Conservation (phyloP, 352 stramenopile species). For the Phytophthora cryptogea region DNA sequence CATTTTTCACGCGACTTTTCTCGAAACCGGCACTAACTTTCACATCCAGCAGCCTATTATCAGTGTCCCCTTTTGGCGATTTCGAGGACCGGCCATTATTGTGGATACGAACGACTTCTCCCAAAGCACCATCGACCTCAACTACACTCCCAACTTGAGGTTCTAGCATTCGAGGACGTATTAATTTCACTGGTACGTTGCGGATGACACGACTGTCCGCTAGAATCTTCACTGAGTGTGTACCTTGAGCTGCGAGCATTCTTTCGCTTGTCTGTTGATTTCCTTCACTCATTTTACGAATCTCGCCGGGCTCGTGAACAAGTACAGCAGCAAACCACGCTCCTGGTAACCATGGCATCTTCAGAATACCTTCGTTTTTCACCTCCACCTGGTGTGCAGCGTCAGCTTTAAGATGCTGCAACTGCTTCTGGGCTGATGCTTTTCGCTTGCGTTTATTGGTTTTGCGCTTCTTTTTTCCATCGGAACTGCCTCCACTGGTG, state of each 20-base stretch:
- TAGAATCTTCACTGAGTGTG: constrained; percentile 51
- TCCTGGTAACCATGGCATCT: constrained; percentile 44
- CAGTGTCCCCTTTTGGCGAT: constrained; percentile 4
- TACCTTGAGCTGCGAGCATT: constrained; percentile 21
- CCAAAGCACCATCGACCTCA: constrained; percentile 64
- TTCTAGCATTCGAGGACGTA: constrained; percentile 40
- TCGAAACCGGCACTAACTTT: constrained; percentile 52
- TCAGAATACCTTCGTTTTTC: constrained; percentile 40
- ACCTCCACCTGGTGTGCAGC: constrained; percentile 54
- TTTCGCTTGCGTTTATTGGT: constrained; percentile 66
- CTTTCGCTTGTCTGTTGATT: constrained; percentile 23
- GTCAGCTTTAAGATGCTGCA: constrained; percentile 19
- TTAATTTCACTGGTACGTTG: constrained; percentile 46
- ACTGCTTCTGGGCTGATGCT: constrained; percentile 25
- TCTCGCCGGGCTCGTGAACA: constrained; percentile 22
- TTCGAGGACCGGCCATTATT: constrained; percentile 17
- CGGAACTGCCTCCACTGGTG: constrained; percentile 6
- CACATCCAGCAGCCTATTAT: constrained; percentile 48
- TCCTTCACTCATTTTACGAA: constrained; percentile 13
- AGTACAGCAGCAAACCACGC: constrained; percentile 71
- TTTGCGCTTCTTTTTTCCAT: constrained; percentile 65
- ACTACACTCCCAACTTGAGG: constrained; percentile 77
- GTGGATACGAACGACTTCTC: constrained; percentile 62
- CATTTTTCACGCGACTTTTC: constrained; percentile 55
- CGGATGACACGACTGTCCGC: constrained; percentile 41